These are phyloP conservation scores for Polytrichum commune DNA, from an alignment of 225 moss, liverwort and hornwort genomes.

Conservation along the genomic window DNA sequence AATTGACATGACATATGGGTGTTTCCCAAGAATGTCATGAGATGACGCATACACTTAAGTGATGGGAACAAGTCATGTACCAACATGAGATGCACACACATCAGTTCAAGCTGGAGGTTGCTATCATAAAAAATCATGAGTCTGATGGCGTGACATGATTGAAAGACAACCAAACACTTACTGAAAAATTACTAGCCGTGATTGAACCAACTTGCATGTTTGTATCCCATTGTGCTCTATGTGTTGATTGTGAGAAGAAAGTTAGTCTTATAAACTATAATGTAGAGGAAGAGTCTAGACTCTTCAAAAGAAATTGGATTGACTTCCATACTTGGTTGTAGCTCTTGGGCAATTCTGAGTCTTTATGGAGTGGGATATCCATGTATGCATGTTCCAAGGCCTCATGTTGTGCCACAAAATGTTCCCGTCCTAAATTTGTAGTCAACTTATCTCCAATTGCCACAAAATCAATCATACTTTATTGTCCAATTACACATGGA, in stretches of 20 bases:
- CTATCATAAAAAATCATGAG: no score
- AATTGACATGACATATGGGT: no score
- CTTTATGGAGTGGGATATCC: slow-evolving; percentile 78
- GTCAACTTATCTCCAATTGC: slow-evolving; percentile 60
- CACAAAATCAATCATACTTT: slow-evolving; percentile 63
- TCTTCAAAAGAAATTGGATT: neutral
- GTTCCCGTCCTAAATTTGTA: slow-evolving; percentile 63
- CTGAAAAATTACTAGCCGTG: no score
- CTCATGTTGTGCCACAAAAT: slow-evolving; percentile 72
- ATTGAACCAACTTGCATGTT: no score
- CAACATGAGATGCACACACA: no score
- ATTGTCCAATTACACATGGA: slow-evolving; percentile 75
- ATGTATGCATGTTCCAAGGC: slow-evolving; percentile 88
- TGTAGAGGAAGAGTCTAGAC: neutral
- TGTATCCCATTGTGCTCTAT: no score
- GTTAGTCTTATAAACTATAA: neutral
- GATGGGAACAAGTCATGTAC: no score
- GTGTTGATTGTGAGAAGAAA: neutral
- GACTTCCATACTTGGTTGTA: slow-evolving; percentile 68
- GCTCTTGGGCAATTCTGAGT: slow-evolving; percentile 92
- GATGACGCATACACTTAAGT: no score
- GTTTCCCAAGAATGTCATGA: no score
- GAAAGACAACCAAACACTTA: neutral
- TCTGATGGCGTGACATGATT: no score
- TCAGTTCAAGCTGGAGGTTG: no score